Percentiles rank a stretch among this genome's conserved stretches.
Evolutionary conservation across 2,329 filamentous ascomycete genomes (phyloP).

Genomic region (Trichoderma endophyticum): DNA sequence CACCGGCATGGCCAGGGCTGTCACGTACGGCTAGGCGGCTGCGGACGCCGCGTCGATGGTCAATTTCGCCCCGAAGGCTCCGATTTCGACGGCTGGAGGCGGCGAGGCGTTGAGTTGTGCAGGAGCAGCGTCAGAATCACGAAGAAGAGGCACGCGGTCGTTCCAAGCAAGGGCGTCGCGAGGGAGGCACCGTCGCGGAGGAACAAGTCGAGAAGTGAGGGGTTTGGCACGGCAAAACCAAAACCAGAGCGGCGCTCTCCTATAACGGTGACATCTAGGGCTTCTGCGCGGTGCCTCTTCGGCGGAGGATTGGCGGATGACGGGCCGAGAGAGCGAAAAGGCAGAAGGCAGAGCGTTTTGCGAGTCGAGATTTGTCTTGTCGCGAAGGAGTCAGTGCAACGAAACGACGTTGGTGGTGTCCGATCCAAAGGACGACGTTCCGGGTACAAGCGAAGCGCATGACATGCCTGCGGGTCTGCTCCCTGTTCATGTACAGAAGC

Average conservation of each 20-base stretch:
- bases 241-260: constrained; percentile 27
- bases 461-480: constrained; percentile 5
- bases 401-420: constrained; percentile 9
- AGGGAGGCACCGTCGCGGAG: background rate
- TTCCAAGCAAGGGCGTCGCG: background rate
- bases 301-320: background rate
- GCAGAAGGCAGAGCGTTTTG: background rate
- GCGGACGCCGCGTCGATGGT: background rate
- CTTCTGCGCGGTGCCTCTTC: background rate
- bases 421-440: constrained; percentile 9
- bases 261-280: constrained; percentile 36
- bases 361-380: background rate
- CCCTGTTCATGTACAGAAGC: background rate
- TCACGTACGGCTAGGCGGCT: constrained; percentile 11
- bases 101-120: background rate
- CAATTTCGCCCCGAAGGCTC: background rate
- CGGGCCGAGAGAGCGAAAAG: background rate
- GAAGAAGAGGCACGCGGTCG: constrained; percentile 8
- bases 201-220: constrained; percentile 13
- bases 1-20: background rate
- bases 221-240: constrained; percentile 21
- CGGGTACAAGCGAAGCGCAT: constrained; percentile 18
- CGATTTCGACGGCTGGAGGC: background rate
- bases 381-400: constrained; percentile 12
- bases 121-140: background rate